phyloP scores from a whole-genome alignment of 1,284 basidiomycete genomes.

The Agaricales sp. region DNA sequence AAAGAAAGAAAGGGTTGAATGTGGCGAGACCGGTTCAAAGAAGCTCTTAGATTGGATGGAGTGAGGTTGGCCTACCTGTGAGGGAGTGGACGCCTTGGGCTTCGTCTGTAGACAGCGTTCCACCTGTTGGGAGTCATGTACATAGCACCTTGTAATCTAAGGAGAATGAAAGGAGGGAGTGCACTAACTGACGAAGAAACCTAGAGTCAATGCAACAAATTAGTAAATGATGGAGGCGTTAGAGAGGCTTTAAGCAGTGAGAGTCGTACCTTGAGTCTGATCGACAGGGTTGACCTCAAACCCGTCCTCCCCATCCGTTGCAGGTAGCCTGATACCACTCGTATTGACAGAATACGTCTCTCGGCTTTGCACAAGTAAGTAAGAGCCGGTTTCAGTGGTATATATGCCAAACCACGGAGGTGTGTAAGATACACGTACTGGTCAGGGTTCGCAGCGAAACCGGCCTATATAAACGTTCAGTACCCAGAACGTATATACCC shows the following conservation, averaged over 20 bases:
- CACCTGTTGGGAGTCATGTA: slow-evolving; percentile 13
- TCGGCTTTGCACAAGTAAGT: slow-evolving; percentile 16
- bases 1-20: too few species aligned
- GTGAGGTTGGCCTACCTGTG: slow-evolving; percentile 15
- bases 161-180: background rate
- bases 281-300: slow-evolving; percentile 23
- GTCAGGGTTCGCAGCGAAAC: slow-evolving; percentile 29
- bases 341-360: slow-evolving; percentile 23
- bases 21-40: too few species aligned
- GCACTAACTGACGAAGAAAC: slow-evolving; percentile 19
- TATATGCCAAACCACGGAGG: too few species aligned
- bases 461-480: too few species aligned
- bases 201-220: slow-evolving; percentile 9
- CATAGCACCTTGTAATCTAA: background rate
- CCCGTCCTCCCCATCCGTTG: slow-evolving; percentile 15
- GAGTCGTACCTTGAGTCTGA: slow-evolving; percentile 19
- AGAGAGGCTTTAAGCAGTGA: background rate
- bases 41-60: background rate
- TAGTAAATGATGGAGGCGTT: background rate
- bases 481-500: too few species aligned
- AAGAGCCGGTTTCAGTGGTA: slow-evolving; percentile 1
- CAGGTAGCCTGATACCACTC: slow-evolving; percentile 25
- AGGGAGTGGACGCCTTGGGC: slow-evolving; percentile 30
- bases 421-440: slow-evolving; percentile 15
- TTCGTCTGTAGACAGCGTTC: slow-evolving; percentile 20